phyloP scores from a whole-genome alignment of 176 grass and related monocot species.

The Triticum aestivum region IWGSC_CS_RefSeq_v2.1 NC_057806.1:463566245-463566744 shows the following conservation, averaged over 20 bases:
- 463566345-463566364: background rate
- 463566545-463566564: conserved; percentile 96
- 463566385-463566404: conserved; percentile 13
- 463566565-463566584: conserved; percentile 85
- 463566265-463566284: conserved; percentile 73
- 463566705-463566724: conserved; percentile 17
- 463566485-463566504: conserved; percentile 57
- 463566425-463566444: background rate
- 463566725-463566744: conserved; percentile 35
- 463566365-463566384: conserved; percentile 2
- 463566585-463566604: conserved; percentile 97
- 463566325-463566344: background rate
- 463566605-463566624: conserved; percentile 55
- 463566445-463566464: background rate
- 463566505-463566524: conserved; percentile 95
- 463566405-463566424: background rate
- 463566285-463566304: conserved; percentile 91
- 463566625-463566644: background rate
- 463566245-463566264: conserved; percentile 81
- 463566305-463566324: background rate
- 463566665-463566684: conserved; percentile 4
- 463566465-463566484: background rate
- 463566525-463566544: conserved; percentile 96
- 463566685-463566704: background rate
- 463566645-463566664: background rate